Percentiles rank a stretch among this genome's conserved stretches.
Evolutionary conservation across 768 basidiomycete species (phyloP).

Genomic region (Tricholoma sp.): DNA sequence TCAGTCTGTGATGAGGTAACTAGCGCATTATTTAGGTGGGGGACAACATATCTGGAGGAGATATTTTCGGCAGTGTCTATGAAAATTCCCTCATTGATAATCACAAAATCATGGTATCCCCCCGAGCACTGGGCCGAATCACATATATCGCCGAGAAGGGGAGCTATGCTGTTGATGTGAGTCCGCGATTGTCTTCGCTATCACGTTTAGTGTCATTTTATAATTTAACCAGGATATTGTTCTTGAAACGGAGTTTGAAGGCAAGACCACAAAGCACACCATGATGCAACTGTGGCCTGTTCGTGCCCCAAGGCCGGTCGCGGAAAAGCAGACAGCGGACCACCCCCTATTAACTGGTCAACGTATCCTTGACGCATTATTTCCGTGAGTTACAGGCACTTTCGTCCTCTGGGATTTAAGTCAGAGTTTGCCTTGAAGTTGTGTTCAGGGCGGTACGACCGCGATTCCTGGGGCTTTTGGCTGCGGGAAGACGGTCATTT

Average conservation of each 20-base stretch:
- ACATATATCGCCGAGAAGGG: conserved; percentile 93
- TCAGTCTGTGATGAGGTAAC: conserved; percentile 4
- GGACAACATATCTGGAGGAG: conserved; percentile 95
- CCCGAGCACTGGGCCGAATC: conserved; percentile 92
- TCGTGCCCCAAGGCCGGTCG: conserved; percentile 90
- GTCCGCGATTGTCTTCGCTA: conserved; percentile 18
- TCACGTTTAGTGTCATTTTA: not conserved
- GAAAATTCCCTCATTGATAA: conserved; percentile 96
- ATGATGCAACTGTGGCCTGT: conserved; percentile 99
- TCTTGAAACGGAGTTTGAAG: conserved; percentile 96
- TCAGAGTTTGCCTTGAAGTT: conserved; percentile 39
- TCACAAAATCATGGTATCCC: conserved; percentile 96
- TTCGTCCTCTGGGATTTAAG: not conserved
- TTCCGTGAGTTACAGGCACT: conserved; percentile 63
- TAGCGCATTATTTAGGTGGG: conserved; percentile 58
- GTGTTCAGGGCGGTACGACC: conserved; percentile 94
- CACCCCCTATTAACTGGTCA: conserved; percentile 93
- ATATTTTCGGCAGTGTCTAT: conserved; percentile 92
- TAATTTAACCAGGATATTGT: conserved; percentile 69
- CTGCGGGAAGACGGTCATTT: conserved; percentile 98
- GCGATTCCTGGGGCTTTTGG: conserved; percentile 99
- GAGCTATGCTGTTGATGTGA: conserved; percentile 84
- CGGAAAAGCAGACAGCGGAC: conserved; percentile 94
- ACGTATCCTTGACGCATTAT: conserved; percentile 93
- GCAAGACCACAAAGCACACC: conserved; percentile 87